Evolutionary conservation across 1,284 basidiomycete species (phyloP).

Genomic region (Naganishia sp.): DNA sequence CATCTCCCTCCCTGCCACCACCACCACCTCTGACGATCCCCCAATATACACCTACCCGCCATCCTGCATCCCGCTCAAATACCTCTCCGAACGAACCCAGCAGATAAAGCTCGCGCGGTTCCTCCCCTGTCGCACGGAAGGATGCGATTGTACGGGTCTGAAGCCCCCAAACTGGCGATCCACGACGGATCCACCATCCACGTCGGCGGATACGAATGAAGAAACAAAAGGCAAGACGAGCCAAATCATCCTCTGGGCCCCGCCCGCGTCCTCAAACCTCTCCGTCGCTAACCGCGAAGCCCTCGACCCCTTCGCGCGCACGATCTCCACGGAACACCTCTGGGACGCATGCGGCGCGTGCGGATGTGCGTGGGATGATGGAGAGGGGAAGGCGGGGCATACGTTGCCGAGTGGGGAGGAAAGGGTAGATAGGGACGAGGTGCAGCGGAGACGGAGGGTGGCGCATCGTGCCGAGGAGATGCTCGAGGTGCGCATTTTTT

Average conservation of each 20-base stretch:
- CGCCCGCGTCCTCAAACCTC: conserved; percentile 56
- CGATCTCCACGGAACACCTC: conserved; percentile 52
- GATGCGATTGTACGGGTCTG: conserved; percentile 63
- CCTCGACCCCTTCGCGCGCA: conserved; percentile 30
- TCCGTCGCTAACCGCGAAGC: conserved; percentile 56
- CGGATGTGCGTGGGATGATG: conserved; percentile 62
- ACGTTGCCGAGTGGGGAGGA: conserved; percentile 56
- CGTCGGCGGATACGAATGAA: too few relatives aligned
- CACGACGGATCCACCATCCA: conserved; percentile 57
- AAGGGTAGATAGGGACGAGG: conserved; percentile 48
- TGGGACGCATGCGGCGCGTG: conserved; percentile 68
- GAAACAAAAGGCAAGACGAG: conserved; percentile 39
- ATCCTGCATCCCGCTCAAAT: conserved; percentile 18
- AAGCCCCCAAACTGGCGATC: conserved; percentile 60
- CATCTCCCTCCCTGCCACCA: background rate
- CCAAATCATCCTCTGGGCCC: conserved; percentile 44
- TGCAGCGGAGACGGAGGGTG: conserved; percentile 66
- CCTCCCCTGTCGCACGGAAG: conserved; percentile 42
- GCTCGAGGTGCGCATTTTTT: conserved; percentile 62
- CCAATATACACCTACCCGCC: conserved; percentile 20
- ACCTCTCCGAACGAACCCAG: conserved; percentile 42
- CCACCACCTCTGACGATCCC: background rate
- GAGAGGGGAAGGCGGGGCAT: background rate
- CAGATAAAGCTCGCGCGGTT: conserved; percentile 52
- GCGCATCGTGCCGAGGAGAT: conserved; percentile 82